Percentiles rank a stretch among this genome's conserved stretches.
Conservation (phyloP, 1,284 basidiomycete species). For the Peniophora sp. region DNA sequence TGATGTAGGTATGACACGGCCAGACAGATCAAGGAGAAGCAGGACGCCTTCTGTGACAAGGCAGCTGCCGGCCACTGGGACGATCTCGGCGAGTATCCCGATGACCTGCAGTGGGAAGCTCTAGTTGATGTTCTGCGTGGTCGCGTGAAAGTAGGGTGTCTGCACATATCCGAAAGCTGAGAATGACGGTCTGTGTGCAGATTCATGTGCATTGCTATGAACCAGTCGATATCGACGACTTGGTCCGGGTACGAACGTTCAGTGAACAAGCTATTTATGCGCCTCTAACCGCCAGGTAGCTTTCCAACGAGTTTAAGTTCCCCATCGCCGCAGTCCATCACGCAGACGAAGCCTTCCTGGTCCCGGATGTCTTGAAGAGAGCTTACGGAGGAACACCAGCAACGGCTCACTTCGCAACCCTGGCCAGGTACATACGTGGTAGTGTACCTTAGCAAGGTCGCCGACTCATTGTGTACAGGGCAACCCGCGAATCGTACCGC, state of each 20-base stretch:
- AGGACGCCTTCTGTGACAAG: slow-evolving; percentile 66
- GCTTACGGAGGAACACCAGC: slow-evolving; percentile 54
- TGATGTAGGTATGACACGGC: slow-evolving; percentile 57
- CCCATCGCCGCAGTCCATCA: slow-evolving; percentile 48
- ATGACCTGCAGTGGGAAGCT: slow-evolving; percentile 77
- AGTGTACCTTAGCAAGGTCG: background rate
- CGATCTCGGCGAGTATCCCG: slow-evolving; percentile 56
- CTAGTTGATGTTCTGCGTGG: slow-evolving; percentile 83
- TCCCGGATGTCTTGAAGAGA: slow-evolving; percentile 44
- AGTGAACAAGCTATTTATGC: background rate
- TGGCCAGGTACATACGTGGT: slow-evolving; percentile 21
- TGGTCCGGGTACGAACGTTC: slow-evolving; percentile 60
- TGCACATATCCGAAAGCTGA: background rate
- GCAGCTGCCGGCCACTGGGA: slow-evolving; percentile 55
- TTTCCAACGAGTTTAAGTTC: slow-evolving; percentile 42
- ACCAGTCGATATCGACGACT: slow-evolving; percentile 72
- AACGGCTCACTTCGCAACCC: slow-evolving; percentile 50
- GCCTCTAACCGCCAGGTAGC: slow-evolving; percentile 10
- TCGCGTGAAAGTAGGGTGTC: slow-evolving; percentile 51
- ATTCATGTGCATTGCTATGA: slow-evolving; percentile 79
- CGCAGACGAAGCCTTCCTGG: slow-evolving; percentile 51
- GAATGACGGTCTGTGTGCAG: slow-evolving; percentile 23
- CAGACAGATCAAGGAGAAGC: slow-evolving; percentile 61
- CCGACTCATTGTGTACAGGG: slow-evolving; percentile 26
- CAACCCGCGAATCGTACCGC: slow-evolving; percentile 76